A percentile compares a stretch with the other conserved stretches of the same genome.
Evolutionary conservation across 352 stramenopile species (phyloP).

Genomic region (Phytophthora citrophthora): DNA sequence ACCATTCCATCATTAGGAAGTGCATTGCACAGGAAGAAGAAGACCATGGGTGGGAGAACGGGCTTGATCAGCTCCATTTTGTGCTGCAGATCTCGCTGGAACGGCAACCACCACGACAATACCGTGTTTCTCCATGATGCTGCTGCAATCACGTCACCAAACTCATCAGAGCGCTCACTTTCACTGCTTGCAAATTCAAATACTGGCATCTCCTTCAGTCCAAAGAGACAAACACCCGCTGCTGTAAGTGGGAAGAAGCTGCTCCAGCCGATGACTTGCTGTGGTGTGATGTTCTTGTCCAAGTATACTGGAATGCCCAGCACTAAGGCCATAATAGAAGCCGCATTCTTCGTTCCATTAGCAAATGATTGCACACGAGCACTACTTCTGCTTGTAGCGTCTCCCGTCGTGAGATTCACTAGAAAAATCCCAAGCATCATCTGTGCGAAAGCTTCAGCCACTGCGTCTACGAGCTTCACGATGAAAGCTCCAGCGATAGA

Average conservation of each 20-base stretch:
- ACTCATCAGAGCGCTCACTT: background rate
- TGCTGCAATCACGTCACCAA: constrained; percentile 3
- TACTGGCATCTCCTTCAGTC: constrained; percentile 50
- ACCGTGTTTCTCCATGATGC: constrained; percentile 20
- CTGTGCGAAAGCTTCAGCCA: constrained; percentile 81
- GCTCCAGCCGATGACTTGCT: constrained; percentile 71
- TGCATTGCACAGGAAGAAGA: constrained; percentile 85
- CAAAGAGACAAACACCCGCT: constrained; percentile 54
- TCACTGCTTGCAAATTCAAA: background rate
- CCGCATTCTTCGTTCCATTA: constrained; percentile 72
- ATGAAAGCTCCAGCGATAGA: constrained; percentile 68
- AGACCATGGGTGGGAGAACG: constrained; percentile 74
- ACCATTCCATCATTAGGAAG: constrained; percentile 66
- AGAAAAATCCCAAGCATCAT: constrained; percentile 85
- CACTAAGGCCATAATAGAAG: constrained; percentile 66
- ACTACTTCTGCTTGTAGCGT: constrained; percentile 63
- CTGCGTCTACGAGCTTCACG: constrained; percentile 71
- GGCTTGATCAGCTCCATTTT: constrained; percentile 61
- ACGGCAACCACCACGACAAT: constrained; percentile 43
- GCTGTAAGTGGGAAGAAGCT: constrained; percentile 59
- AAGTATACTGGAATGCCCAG: constrained; percentile 74
- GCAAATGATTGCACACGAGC: constrained; percentile 71
- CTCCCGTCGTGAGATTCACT: constrained; percentile 62
- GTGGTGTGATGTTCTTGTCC: constrained; percentile 54
- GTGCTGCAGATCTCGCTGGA: constrained; percentile 50